Conservation (phyloP, 148 eudicot species). For the Spergularia bocconei region DNA sequence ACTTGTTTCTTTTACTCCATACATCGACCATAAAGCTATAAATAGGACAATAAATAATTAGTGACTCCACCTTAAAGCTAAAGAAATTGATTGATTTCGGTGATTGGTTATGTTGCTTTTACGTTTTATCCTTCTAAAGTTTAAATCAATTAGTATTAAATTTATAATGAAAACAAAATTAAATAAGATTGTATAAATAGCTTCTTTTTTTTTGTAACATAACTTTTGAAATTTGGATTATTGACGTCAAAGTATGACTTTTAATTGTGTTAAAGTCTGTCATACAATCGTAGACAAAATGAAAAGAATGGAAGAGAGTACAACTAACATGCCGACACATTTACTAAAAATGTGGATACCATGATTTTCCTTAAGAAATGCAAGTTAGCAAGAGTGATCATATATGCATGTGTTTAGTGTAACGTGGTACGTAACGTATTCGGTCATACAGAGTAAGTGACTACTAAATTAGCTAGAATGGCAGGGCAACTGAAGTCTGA, state of each 20-base stretch:
- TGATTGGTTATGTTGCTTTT: slow-evolving; percentile 1
- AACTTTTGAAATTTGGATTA: too few species aligned
- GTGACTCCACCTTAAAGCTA: background rate
- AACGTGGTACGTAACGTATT: background rate
- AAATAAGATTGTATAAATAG: background rate
- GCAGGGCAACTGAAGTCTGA: background rate
- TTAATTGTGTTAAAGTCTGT: too few species aligned
- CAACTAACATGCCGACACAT: too few species aligned
- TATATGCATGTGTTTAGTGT: slow-evolving; percentile 1
- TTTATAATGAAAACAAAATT: background rate
- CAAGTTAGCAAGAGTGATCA: background rate
- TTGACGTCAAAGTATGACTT: too few species aligned
- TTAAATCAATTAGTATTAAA: too few species aligned
- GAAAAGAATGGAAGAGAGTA: too few species aligned
- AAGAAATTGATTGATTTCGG: background rate
- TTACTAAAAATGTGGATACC: too few species aligned
- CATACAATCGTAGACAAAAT: too few species aligned
- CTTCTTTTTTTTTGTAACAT: too few species aligned
- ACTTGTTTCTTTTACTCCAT: background rate
- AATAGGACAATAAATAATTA: background rate
- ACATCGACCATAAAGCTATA: background rate
- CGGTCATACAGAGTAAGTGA: background rate
- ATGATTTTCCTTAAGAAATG: too few species aligned
- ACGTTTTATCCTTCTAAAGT: background rate
- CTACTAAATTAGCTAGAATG: background rate